Percentiles rank a stretch among this genome's conserved stretches.
Evolutionary conservation across 78 protist genomes (phyloP).

Genomic region (Dictyostelium purpureum): DNA sequence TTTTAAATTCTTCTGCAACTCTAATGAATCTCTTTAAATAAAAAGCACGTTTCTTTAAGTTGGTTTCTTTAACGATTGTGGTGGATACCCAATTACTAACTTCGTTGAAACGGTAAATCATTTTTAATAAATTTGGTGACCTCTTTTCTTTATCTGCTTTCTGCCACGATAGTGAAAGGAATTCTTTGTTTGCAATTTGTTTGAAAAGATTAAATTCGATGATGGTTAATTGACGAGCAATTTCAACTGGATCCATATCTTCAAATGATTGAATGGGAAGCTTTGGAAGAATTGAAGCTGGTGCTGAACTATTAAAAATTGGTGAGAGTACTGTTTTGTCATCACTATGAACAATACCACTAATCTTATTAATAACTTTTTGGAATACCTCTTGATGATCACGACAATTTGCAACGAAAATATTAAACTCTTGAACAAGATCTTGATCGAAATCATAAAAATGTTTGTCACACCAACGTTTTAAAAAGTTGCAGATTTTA

Average conservation of each 20-base stretch:
- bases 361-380: background rate
- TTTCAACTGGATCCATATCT: slow-evolving; percentile 81
- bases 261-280: background rate
- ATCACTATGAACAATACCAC: too few relatives aligned
- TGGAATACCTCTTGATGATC: slow-evolving; percentile 22
- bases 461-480: slow-evolving; percentile 77
- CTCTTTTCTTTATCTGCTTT: slow-evolving; percentile 82
- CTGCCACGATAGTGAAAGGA: slow-evolving; percentile 83
- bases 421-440: slow-evolving; percentile 35
- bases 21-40: slow-evolving; percentile 36
- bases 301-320: slow-evolving; percentile 9
- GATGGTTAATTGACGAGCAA: slow-evolving; percentile 87
- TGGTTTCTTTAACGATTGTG: slow-evolving; percentile 51
- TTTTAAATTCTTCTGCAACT: slow-evolving; percentile 51
- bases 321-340: background rate
- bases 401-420: slow-evolving; percentile 35
- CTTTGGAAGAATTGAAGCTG: slow-evolving; percentile 42
- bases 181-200: slow-evolving; percentile 82
- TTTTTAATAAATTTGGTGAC: slow-evolving; percentile 83
- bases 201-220: slow-evolving; percentile 78
- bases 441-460: slow-evolving; percentile 79
- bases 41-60: slow-evolving; percentile 53
- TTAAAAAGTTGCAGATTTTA: slow-evolving; percentile 71
- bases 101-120: slow-evolving; percentile 88
- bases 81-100: slow-evolving; percentile 64